Evolutionary conservation across 2,329 filamentous ascomycete genomes (phyloP).

Genomic region (Fusarium lyarnte): DNA sequence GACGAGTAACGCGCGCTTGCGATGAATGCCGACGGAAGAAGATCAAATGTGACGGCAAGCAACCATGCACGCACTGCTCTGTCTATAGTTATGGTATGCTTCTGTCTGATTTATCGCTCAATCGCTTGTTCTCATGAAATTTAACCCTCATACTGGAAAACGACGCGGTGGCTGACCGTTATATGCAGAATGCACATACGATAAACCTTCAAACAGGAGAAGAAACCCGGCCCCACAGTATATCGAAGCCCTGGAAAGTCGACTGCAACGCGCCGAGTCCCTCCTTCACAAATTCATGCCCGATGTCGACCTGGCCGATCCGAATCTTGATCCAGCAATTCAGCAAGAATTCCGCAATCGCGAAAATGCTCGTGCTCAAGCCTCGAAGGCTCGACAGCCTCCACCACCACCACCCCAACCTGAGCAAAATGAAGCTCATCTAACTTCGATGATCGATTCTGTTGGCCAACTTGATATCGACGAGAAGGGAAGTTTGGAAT

Average conservation of each 20-base stretch:
- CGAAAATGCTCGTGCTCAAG: conserved; percentile 60
- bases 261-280: conserved; percentile 83
- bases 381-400: conserved; percentile 51
- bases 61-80: conserved; percentile 93
- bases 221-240: conserved; percentile 93
- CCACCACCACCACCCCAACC: conserved; percentile 39
- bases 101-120: background rate
- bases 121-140: background rate
- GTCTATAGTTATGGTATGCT: conserved; percentile 94
- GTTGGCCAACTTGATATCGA: conserved; percentile 92
- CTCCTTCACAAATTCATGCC: conserved; percentile 83
- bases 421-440: conserved; percentile 72
- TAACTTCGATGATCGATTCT: conserved; percentile 95
- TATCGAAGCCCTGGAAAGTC: conserved; percentile 86
- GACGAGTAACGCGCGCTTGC: conserved; percentile 82
- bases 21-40: conserved; percentile 87
- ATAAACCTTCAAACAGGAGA: conserved; percentile 91
- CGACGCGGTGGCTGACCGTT: conserved; percentile 28
- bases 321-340: conserved; percentile 79
- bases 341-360: conserved; percentile 73
- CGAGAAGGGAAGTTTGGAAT: conserved; percentile 92
- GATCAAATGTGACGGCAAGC: conserved; percentile 88
- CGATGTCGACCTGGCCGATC: conserved; percentile 85
- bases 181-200: conserved; percentile 85
- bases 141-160: background rate